Evolutionary conservation across 2,329 filamentous ascomycete genomes (phyloP).

Genomic region (Penicillium corylophilum): DNA sequence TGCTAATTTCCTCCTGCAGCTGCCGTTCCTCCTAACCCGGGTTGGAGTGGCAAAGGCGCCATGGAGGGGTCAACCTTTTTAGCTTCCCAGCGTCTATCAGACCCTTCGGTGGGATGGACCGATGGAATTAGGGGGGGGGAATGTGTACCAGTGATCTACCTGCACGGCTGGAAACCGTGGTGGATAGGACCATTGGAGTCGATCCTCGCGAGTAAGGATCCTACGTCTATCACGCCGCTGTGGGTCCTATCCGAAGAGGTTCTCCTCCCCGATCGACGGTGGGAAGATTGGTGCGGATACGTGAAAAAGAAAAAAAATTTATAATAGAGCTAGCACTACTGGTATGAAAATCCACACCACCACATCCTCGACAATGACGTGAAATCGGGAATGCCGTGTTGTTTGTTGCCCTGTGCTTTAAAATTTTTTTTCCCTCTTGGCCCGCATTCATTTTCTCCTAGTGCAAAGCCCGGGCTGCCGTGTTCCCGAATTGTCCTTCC

Average conservation of each 20-base stretch:
- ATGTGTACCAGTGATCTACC: background rate
- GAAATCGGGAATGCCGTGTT: slow-evolving; percentile 23
- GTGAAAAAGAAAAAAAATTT: background rate
- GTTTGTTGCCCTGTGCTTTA: slow-evolving; percentile 20
- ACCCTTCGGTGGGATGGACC: slow-evolving; percentile 10
- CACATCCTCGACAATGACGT: background rate
- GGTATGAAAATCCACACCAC: background rate
- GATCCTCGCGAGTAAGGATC: slow-evolving; percentile 8
- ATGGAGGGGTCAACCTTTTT: background rate
- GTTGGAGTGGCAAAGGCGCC: background rate
- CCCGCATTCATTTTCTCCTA: slow-evolving; percentile 17
- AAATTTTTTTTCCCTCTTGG: slow-evolving; percentile 6
- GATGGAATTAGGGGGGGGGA: background rate
- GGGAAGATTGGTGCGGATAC: background rate
- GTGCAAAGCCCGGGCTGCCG: background rate
- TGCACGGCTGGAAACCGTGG: slow-evolving; percentile 1
- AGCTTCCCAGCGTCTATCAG: slow-evolving; percentile 6
- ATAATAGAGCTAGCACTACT: background rate
- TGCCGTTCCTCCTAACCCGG: background rate
- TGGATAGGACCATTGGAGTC: slow-evolving; percentile 15
- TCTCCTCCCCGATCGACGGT: slow-evolving; percentile 2
- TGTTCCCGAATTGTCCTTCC: background rate
- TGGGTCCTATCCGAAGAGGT: background rate
- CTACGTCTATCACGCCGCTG: slow-evolving; percentile 4
- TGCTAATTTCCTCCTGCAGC: background rate